Conservation (phyloP, 257 asterid species). For the Solanum gandarillasii region DNA sequence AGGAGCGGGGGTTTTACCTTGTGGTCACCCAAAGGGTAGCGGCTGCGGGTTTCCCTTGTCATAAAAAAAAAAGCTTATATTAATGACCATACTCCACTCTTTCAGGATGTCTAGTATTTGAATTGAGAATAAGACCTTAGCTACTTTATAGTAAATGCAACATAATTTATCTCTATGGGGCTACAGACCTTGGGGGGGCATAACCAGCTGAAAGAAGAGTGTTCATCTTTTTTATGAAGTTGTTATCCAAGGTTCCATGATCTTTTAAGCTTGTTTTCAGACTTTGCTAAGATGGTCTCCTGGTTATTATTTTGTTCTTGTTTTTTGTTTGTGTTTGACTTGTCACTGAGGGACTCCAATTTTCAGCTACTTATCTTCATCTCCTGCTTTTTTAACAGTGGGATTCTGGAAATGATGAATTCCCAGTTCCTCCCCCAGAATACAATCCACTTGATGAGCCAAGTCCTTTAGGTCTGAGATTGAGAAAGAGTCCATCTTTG, state of each 20-base stretch:
- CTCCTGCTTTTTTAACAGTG: constrained; percentile 17
- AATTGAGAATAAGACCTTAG: not conserved
- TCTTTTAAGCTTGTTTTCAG: not conserved
- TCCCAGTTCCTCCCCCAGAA: constrained; percentile 19
- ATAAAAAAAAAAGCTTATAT: not conserved
- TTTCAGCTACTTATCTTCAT: not conserved
- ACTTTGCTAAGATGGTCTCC: not conserved
- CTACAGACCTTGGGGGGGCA: not conserved
- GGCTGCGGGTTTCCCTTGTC: no score
- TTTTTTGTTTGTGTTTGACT: not conserved
- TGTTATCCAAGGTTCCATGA: not conserved
- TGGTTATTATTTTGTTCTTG: not conserved
- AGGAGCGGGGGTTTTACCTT: no score
- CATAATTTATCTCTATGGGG: not conserved
- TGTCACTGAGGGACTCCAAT: not conserved
- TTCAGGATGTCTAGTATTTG: not conserved
- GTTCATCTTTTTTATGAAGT: not conserved
- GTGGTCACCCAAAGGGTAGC: no score
- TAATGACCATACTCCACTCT: not conserved
- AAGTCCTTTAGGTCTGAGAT: constrained; percentile 66
- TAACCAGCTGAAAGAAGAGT: not conserved
- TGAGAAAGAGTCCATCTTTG: constrained; percentile 65
- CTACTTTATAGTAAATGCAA: not conserved
- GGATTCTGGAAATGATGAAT: constrained; percentile 18
- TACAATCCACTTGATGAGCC: constrained; percentile 70